Evolutionary conservation across 78 protist genomes (phyloP).

Genomic region (Anaeramoeba flamelloides): DNA sequence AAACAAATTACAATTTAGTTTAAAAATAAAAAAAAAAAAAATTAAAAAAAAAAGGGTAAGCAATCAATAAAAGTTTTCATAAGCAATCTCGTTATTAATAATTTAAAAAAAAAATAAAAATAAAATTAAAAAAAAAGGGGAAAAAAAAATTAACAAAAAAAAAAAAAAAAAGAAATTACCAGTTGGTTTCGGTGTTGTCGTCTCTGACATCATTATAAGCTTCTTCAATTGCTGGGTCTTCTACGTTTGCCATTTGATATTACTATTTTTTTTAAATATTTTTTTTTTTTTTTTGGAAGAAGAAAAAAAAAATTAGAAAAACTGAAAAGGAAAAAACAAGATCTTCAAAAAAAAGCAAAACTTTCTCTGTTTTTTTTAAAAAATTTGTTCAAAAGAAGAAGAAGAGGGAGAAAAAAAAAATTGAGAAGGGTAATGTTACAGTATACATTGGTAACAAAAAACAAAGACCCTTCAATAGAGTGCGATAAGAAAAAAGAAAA

Average conservation of each 20-base stretch:
- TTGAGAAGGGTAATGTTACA: not conserved
- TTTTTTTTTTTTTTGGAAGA: too few relatives aligned
- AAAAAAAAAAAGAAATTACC: not conserved
- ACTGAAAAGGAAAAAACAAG: too few relatives aligned
- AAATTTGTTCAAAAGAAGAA: not conserved
- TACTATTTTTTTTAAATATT: not conserved
- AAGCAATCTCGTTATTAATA: too few relatives aligned
- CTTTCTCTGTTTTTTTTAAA: not conserved
- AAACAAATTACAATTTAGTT: too few relatives aligned
- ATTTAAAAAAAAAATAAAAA: not conserved
- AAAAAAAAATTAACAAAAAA: not conserved
- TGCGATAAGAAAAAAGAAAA: too few relatives aligned
- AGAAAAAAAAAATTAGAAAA: conserved; percentile 1
- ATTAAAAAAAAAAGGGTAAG: conserved; percentile 11
- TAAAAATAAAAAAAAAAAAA: too few relatives aligned
- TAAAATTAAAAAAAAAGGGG: conserved; percentile 2
- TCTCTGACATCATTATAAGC: not conserved
- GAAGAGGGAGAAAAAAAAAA: conserved; percentile 7
- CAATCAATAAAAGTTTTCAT: conserved; percentile 22
- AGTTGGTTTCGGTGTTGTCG: too few relatives aligned
- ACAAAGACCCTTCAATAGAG: too few relatives aligned
- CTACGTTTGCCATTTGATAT: not conserved
- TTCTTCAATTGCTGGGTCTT: not conserved
- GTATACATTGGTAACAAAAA: too few relatives aligned
- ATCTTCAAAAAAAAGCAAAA: conserved; percentile 1